A percentile compares a stretch with the other conserved stretches of the same genome.
These are phyloP conservation scores for Calonectria leucothoes DNA, from an alignment of 2,329 filamentous ascomycete species.

Conservation along the genomic window DNA sequence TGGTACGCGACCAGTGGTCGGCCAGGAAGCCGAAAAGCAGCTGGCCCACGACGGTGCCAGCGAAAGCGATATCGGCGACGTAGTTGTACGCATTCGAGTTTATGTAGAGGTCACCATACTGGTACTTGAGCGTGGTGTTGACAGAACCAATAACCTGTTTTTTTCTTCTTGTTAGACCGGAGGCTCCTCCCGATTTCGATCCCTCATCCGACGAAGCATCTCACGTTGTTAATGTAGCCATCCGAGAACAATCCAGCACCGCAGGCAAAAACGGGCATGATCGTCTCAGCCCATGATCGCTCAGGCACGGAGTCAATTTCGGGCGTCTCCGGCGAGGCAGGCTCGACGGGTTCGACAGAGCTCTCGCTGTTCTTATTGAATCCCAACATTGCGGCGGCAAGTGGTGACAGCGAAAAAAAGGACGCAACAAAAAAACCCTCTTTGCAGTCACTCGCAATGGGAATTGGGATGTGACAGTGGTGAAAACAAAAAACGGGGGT, in stretches of 20 bases:
- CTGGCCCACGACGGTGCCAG: conserved; percentile 86
- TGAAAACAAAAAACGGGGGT: not conserved
- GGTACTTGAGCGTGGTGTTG: conserved; percentile 75
- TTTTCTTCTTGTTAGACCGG: conserved; percentile 2
- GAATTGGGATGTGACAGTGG: not conserved
- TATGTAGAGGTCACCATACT: conserved; percentile 80
- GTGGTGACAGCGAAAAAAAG: not conserved
- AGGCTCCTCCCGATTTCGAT: not conserved
- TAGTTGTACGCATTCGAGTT: conserved; percentile 77
- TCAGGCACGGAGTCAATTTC: conserved; percentile 1
- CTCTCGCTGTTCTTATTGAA: conserved; percentile 29
- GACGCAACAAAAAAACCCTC: too few species aligned
- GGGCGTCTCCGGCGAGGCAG: not conserved
- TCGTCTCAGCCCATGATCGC: conserved; percentile 34
- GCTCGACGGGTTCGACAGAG: conserved; percentile 18
- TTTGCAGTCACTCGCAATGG: not conserved
- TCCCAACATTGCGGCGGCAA: conserved; percentile 28
- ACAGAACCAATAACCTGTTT: conserved; percentile 85
- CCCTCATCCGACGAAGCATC: conserved; percentile 17
- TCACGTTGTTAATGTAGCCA: conserved; percentile 89
- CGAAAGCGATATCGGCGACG: conserved; percentile 86
- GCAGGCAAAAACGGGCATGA: conserved; percentile 82
- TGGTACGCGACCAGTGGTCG: conserved; percentile 87
- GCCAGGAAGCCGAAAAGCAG: conserved; percentile 83
- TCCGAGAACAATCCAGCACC: conserved; percentile 92